Conservation (phyloP, 768 basidiomycete genomes). For the Tylopilus sp. region DNA sequence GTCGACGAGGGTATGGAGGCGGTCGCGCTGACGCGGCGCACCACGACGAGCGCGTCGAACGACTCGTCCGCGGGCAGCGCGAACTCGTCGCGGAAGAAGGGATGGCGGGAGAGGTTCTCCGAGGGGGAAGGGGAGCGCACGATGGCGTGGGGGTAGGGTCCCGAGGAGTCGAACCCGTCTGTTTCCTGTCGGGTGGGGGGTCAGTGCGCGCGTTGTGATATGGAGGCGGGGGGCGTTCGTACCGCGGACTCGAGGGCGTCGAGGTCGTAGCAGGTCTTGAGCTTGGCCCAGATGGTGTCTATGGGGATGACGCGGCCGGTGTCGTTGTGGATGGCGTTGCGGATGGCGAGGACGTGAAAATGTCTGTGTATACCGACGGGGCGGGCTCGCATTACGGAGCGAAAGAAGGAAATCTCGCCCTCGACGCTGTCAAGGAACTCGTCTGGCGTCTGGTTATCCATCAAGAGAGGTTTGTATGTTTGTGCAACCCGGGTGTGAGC, state of each 20-base stretch:
- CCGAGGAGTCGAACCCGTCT: constrained; percentile 45
- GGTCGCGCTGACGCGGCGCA: constrained; percentile 61
- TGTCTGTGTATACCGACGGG: constrained; percentile 82
- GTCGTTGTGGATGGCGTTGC: constrained; percentile 66
- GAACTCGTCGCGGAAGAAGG: constrained; percentile 73
- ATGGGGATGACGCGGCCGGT: constrained; percentile 58
- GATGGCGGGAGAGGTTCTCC: constrained; percentile 64
- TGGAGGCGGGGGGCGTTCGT: neutral
- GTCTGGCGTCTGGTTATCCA: constrained; percentile 29
- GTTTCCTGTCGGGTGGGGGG: constrained; percentile 35
- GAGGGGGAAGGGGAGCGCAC: constrained; percentile 66
- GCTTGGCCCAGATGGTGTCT: constrained; percentile 73
- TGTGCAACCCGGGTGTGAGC: constrained; percentile 15
- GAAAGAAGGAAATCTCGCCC: constrained; percentile 85
- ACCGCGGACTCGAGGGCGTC: constrained; percentile 69
- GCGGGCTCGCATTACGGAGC: constrained; percentile 74
- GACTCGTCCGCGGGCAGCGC: constrained; percentile 53
- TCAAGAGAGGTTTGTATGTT: constrained; percentile 18
- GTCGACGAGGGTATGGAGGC: constrained; percentile 52
- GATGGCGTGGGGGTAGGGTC: constrained; percentile 44
- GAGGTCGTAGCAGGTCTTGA: constrained; percentile 67
- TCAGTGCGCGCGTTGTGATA: neutral
- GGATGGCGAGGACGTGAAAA: constrained; percentile 77
- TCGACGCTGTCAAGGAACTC: constrained; percentile 67
- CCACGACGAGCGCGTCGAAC: constrained; percentile 56